Evolutionary conservation across 1,284 basidiomycete species (phyloP).

Genomic region (Fomes fomentarius): DNA sequence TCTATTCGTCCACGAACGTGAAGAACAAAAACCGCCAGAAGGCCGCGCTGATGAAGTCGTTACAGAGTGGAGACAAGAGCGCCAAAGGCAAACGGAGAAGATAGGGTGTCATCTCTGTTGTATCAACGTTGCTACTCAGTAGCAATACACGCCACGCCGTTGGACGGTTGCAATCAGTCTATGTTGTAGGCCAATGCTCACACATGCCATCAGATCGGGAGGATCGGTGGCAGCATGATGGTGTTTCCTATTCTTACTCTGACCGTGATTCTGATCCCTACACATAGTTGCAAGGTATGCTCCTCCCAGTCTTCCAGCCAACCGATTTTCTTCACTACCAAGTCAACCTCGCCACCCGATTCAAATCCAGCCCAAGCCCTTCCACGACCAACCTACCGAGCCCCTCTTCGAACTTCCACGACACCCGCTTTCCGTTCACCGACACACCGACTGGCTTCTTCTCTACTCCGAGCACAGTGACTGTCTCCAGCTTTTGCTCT

Average conservation of each 20-base stretch:
- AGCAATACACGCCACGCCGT: too few species aligned
- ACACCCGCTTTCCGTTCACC: slow-evolving; percentile 11
- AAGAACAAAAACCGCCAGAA: slow-evolving; percentile 85
- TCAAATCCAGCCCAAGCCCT: slow-evolving; percentile 26
- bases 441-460: slow-evolving; percentile 16
- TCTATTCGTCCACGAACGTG: slow-evolving; percentile 86
- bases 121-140: too few species aligned
- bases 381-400: slow-evolving; percentile 25
- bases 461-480: slow-evolving; percentile 41
- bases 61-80: slow-evolving; percentile 28
- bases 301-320: too few species aligned
- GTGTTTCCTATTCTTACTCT: too few species aligned
- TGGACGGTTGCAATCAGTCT: too few species aligned
- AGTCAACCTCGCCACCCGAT: slow-evolving; percentile 8
- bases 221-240: too few species aligned
- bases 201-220: too few species aligned
- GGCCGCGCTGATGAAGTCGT: slow-evolving; percentile 52
- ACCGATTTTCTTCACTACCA: slow-evolving; percentile 9
- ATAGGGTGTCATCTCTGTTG: neutral
- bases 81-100: slow-evolving; percentile 8
- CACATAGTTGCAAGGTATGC: too few species aligned
- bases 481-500: slow-evolving; percentile 32
- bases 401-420: slow-evolving; percentile 25
- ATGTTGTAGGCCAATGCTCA: too few species aligned
- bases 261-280: too few species aligned